Conservation (phyloP, 768 basidiomycete genomes). For the Russula ochroleuca region DNA sequence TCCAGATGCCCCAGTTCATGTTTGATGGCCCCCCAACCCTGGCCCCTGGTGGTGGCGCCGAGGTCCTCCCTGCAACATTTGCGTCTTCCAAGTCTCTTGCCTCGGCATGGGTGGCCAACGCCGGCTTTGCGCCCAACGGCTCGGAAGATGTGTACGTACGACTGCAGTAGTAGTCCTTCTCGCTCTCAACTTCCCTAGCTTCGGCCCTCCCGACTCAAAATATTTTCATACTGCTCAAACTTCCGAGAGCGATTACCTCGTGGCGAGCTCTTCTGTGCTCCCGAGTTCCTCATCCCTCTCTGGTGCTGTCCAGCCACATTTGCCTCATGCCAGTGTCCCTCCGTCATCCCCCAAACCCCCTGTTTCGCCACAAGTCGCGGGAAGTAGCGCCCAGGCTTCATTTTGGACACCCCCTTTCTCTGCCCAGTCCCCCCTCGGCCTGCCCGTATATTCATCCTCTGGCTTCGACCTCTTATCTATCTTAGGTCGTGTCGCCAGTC, state of each 20-base stretch:
- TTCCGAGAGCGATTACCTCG: constrained; percentile 11
- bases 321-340: not conserved
- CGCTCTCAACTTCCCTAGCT: constrained; percentile 13
- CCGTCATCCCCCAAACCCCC: not conserved
- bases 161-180: not conserved
- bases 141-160: constrained; percentile 23
- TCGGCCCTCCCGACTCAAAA: constrained; percentile 3
- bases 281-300: constrained; percentile 14
- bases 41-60: constrained; percentile 69
- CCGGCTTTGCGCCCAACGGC: constrained; percentile 15
- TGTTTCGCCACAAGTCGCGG: not conserved
- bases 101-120: constrained; percentile 26
- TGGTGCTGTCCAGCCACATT: constrained; percentile 13
- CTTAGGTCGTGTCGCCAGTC: constrained; percentile 67
- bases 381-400: not conserved
- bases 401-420: constrained; percentile 23
- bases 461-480: constrained; percentile 89
- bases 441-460: constrained; percentile 79
- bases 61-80: constrained; percentile 48
- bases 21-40: constrained; percentile 53
- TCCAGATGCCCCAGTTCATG: constrained; percentile 68
- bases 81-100: constrained; percentile 18
- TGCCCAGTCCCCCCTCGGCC: constrained; percentile 32
- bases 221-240: constrained; percentile 7
- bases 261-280: not conserved